Evolutionary conservation across 1,284 basidiomycete species (phyloP), one percentile per base, ranked within the genome.

Genomic region (Malassezia cuniculi): DNA sequence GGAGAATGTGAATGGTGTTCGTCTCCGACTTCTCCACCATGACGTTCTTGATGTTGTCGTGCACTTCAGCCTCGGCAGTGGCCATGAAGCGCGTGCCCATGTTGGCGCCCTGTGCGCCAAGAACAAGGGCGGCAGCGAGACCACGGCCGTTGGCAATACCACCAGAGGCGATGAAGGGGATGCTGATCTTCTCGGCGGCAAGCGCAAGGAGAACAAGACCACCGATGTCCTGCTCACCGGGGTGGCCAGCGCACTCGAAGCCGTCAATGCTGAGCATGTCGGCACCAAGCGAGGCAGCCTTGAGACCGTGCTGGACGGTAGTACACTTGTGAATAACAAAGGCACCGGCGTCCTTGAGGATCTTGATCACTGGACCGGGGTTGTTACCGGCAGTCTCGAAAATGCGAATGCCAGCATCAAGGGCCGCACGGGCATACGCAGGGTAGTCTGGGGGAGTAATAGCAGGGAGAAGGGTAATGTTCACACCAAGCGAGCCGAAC

Each of bases 371-470:
- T 8, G 78, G 76, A 17, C 78, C 81, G 28, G 84, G 82, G 64
- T 80, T 85, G 66, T 82, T 86, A 8, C 87, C 87, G 1, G 87
- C 87, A 0, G 87, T 94, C 72, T 94, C 89, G 61, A 89, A 86
- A 35, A 93, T 79, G 55, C 71, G 73, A 9, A 90, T 75, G n/a
- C 83, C 83, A 62, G 89, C 87, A 41, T 85, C 83, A 36, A 93
- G 76, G 4, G 85, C 81, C 2, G 75, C 86, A 9, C 76, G 73
- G 1, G 81, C 81, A 55, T 80, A 87, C 5, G 80, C 84, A 38
- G 76, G 76, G 54, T 94, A 94, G 61, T 90, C 85, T 1, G 89
- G 87, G 0, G 87, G 85, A 42, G 78, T 82, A 60, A 94, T 93
- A 19, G 77, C 78, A 0, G 89, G 87, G 16, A 93, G 72, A 10